A percentile compares a stretch with the other conserved stretches of the same genome.
These are phyloP conservation scores for Xylaria flabelliformis DNA, from an alignment of 495 filamentous ascomycete genomes.

Conservation along the genomic window DNA sequence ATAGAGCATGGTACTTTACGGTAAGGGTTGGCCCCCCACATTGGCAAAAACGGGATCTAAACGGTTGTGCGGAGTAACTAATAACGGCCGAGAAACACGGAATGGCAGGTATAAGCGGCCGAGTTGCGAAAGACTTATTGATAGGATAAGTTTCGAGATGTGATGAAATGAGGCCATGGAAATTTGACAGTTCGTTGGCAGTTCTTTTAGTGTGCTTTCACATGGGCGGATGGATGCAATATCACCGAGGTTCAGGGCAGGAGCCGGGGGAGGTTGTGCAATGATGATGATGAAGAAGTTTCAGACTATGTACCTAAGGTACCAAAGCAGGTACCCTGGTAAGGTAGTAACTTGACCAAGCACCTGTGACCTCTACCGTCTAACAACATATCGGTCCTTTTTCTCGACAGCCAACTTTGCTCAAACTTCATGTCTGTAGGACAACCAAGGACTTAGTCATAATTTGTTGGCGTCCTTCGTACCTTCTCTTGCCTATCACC, in stretches of 20 bases:
- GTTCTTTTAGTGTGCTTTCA: not conserved
- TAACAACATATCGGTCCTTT: constrained; percentile 9
- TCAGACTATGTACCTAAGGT: not conserved
- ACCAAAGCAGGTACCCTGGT: constrained; percentile 10
- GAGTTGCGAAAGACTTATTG: not conserved
- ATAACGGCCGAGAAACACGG: constrained; percentile 10
- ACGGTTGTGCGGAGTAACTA: constrained; percentile 21
- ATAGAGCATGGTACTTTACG: not conserved
- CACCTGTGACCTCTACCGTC: not conserved
- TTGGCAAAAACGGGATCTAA: constrained; percentile 16
- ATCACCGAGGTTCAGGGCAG: not conserved
- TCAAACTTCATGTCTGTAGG: not conserved
- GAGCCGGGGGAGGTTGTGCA: not conserved
- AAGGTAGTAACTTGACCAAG: not conserved
- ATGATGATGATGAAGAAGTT: not conserved
- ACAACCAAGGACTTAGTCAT: not conserved
- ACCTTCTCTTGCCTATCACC: not conserved
- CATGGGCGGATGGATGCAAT: not conserved
- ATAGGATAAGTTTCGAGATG: not conserved
- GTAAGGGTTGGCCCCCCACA: constrained; percentile 17
- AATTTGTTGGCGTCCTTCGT: not conserved
- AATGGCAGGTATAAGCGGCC: not conserved
- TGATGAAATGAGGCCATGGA: not conserved
- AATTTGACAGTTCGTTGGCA: not conserved
- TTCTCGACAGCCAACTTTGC: not conserved